phyloP scores from a whole-genome alignment of 805 yeast species.

The Hanseniaspora mollemarum region DNA sequence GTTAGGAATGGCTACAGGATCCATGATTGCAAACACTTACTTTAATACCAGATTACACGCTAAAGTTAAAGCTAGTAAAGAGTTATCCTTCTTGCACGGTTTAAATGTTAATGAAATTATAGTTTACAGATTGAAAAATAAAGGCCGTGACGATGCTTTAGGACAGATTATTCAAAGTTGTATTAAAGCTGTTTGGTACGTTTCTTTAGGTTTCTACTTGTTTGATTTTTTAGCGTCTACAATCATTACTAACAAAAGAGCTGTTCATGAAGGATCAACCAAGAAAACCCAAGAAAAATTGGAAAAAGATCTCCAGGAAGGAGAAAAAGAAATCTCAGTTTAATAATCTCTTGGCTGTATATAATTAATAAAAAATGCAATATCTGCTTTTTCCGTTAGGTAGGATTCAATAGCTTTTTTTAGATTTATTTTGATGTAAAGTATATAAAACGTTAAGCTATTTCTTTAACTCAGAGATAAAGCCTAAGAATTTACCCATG shows the following conservation, averaged over 20 bases:
- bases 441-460: slow-evolving; percentile 16
- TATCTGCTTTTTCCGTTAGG: too few relatives aligned
- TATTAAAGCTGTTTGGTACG: slow-evolving; percentile 22
- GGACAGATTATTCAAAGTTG: slow-evolving; percentile 19
- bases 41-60: slow-evolving; percentile 21
- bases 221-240: slow-evolving; percentile 19
- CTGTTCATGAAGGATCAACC: slow-evolving; percentile 3
- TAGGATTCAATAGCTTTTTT: neutral
- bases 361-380: neutral
- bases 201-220: slow-evolving; percentile 20
- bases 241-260: slow-evolving; percentile 20
- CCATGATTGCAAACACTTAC: slow-evolving; percentile 22
- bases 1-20: slow-evolving; percentile 24
- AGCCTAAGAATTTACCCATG: slow-evolving; percentile 66
- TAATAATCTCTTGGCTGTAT: too few relatives aligned
- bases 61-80: slow-evolving; percentile 15
- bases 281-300: neutral
- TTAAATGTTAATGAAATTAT: slow-evolving; percentile 21
- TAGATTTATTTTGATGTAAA: too few relatives aligned
- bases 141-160: slow-evolving; percentile 20
- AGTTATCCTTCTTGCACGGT: slow-evolving; percentile 13
- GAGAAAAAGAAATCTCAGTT: neutral
- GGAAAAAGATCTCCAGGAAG: neutral
- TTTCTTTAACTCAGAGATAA: slow-evolving; percentile 47
- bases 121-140: slow-evolving; percentile 19